Percentiles rank a stretch among this genome's conserved stretches.
Conservation (phyloP, 371 early-diverging fungal genomes). For the Smittium culicis region DNA sequence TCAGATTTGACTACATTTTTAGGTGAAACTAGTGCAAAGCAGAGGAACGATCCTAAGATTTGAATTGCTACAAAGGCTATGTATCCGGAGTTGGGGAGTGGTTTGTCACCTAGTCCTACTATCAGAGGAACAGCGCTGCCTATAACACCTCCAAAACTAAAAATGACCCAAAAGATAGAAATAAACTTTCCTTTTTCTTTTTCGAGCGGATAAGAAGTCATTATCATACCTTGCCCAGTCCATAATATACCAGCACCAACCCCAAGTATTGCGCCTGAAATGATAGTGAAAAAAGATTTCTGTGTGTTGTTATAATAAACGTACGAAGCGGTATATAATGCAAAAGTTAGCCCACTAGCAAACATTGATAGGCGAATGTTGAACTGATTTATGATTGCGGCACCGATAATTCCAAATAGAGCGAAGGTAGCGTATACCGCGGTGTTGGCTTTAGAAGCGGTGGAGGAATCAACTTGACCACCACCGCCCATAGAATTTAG, state of each 20-base stretch:
- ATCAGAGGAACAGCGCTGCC: conserved; percentile 59
- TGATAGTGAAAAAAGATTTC: conserved; percentile 18
- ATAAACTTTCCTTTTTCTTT: conserved; percentile 58
- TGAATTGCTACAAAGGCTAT: conserved; percentile 46
- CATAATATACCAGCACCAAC: conserved; percentile 38
- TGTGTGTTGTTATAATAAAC: conserved; percentile 14
- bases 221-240: conserved; percentile 63
- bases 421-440: conserved; percentile 47
- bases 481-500: conserved; percentile 43
- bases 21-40: conserved; percentile 41
- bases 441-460: conserved; percentile 38
- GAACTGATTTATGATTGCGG: conserved; percentile 18
- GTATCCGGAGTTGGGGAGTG: conserved; percentile 42
- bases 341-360: conserved; percentile 13
- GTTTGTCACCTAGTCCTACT: no score
- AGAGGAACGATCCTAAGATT: conserved; percentile 38
- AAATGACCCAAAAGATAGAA: conserved; percentile 62
- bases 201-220: conserved; percentile 60
- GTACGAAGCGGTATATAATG: conserved; percentile 22
- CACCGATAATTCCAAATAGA: conserved; percentile 35
- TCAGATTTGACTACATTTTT: conserved; percentile 40
- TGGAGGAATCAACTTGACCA: conserved; percentile 41
- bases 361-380: conserved; percentile 19
- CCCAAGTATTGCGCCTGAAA: conserved; percentile 32
- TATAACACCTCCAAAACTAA: conserved; percentile 60